These are phyloP conservation scores for Quercus parvula DNA, from an alignment of 306 rosid species.

Conservation along the genomic window DNA sequence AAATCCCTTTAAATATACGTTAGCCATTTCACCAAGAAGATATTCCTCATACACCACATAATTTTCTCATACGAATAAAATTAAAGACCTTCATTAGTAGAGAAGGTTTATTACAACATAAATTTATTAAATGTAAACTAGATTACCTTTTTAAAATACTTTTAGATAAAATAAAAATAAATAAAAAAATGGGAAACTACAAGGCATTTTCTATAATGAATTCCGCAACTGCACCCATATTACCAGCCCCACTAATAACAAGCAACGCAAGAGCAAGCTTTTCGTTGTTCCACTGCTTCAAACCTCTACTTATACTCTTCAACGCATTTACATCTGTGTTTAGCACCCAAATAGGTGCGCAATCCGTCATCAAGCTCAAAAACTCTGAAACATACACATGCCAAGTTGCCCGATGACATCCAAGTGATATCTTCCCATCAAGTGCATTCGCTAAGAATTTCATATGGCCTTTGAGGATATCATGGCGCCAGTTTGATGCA, in stretches of 20 bases:
- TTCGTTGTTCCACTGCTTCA: slow-evolving; percentile 75
- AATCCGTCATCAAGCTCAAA: slow-evolving; percentile 78
- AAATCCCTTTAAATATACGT: neutral
- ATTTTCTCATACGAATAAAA: neutral
- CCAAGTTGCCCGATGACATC: slow-evolving; percentile 88
- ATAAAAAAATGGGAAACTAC: slow-evolving; percentile 16
- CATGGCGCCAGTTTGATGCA: slow-evolving; percentile 78
- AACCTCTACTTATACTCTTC: slow-evolving; percentile 77
- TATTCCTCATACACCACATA: neutral
- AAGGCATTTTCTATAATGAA: slow-evolving; percentile 57
- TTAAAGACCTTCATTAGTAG: neutral
- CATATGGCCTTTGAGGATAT: slow-evolving; percentile 72
- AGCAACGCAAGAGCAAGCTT: slow-evolving; percentile 87
- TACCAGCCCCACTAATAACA: slow-evolving; percentile 61
- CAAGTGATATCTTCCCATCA: slow-evolving; percentile 89
- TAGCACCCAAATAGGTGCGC: slow-evolving; percentile 81
- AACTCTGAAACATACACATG: slow-evolving; percentile 81
- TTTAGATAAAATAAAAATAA: neutral
- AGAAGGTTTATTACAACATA: neutral
- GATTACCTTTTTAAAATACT: neutral
- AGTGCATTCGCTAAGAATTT: slow-evolving; percentile 93
- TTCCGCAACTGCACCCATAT: slow-evolving; percentile 92
- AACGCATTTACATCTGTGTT: slow-evolving; percentile 75
- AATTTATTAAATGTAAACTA: neutral
- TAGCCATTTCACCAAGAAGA: neutral